phyloP scores from a whole-genome alignment of 2,329 filamentous ascomycete species.

The Oidium heveae region DNA sequence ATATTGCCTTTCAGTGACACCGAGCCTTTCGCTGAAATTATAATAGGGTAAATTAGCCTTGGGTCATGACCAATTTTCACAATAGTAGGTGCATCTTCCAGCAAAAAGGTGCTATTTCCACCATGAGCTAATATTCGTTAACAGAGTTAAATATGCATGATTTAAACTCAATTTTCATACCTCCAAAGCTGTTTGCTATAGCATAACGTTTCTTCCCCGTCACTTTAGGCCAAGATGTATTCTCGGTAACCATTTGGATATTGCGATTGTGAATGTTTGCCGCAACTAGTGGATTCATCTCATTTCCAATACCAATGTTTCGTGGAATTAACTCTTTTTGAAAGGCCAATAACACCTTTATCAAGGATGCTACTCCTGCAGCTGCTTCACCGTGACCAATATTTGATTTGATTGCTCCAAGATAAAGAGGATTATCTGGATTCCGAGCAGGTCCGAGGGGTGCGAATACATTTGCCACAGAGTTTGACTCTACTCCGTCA shows the following conservation, averaged over 20 bases:
- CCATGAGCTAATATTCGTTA: slow-evolving; percentile 8
- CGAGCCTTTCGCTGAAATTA: slow-evolving; percentile 22
- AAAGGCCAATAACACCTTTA: slow-evolving; percentile 14
- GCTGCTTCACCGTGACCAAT: slow-evolving; percentile 15
- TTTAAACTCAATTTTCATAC: slow-evolving; percentile 13
- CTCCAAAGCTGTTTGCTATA: slow-evolving; percentile 21
- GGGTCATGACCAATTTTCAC: slow-evolving; percentile 14
- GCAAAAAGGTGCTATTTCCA: slow-evolving; percentile 12
- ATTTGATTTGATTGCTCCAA: slow-evolving; percentile 15
- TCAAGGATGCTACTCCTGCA: slow-evolving; percentile 13
- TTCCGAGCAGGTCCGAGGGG: slow-evolving; percentile 22
- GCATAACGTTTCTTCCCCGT: slow-evolving; percentile 1
- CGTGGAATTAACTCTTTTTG: slow-evolving; percentile 12
- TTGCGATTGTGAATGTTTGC: slow-evolving; percentile 16
- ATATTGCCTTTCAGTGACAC: slow-evolving; percentile 9
- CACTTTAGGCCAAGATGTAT: slow-evolving; percentile 7
- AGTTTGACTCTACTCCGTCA: slow-evolving; percentile 61
- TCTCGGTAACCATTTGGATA: slow-evolving; percentile 10
- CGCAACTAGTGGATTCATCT: slow-evolving; percentile 15
- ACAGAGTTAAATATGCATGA: neutral
- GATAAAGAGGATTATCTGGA: slow-evolving; percentile 23
- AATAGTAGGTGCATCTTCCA: slow-evolving; percentile 15
- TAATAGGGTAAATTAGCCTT: slow-evolving; percentile 20
- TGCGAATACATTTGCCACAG: slow-evolving; percentile 40
- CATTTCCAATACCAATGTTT: slow-evolving; percentile 12